Base-by-base conservation (phyloP, 139 green algal genomes). In the Coelastrella sp. region DNA sequence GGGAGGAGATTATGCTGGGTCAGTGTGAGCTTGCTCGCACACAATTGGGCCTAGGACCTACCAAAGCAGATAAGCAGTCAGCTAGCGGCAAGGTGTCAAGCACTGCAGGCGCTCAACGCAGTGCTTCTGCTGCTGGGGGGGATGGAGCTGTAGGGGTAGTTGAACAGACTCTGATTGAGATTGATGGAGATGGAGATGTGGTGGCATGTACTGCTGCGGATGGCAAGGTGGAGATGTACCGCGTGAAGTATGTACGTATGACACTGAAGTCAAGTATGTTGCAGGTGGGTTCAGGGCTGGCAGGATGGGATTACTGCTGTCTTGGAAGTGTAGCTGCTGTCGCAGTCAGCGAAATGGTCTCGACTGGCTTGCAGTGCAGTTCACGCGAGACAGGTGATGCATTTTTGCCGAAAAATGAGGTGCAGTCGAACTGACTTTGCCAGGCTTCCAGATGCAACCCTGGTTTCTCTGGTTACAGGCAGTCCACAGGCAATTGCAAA, bases 151-250 rank as follows among this genome's bases (percentile, higher is more conserved):
- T 14, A 83, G 77, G 10, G 23, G 77, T 19, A 32, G 6, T 6
- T 57, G 59, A 86, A 32, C 57, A 22, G 13, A 74, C 59, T 3
- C 2, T 86, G 59, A 86, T 86, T 86, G 80, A 86, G 59, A 20
- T 86, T 23, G 80, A 74, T 75, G 80, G 80, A 22, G 80, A 86
- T 17, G 80, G 80, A 3, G 80, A 86, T 61, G 80, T 86, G 8
- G 80, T 86, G 7, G 80, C 80, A 8, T 86, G 80, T 59, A 56
- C 61, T 47, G 80, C 80, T 14, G 80, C 57, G 65, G 80, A 86
- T 23, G 80, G 80, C 80, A 86, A 71, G 80, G 32, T 68, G 2
- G 80, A 86, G 22, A 65, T 86, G 80, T 86, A 86, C 80, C 20
- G 80, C 10, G 64, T 71, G 59, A 68, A 86, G 59, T 86, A 86